Evolutionary conservation across 169 alveolate genomes (phyloP).

Genomic region (Neospora caninum): DNA sequence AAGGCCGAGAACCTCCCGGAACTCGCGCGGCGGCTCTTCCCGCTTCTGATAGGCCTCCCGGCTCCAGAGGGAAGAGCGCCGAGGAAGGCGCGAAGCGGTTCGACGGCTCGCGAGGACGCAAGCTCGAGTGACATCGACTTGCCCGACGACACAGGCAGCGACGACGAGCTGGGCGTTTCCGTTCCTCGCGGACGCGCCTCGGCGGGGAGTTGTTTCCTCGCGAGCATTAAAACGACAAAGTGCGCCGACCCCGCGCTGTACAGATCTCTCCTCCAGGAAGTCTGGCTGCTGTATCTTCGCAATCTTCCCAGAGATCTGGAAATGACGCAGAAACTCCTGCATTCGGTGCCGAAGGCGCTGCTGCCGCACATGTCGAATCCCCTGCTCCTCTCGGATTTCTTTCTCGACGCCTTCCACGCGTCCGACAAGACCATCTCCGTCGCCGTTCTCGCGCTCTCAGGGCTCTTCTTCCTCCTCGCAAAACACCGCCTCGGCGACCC

Average conservation of each 20-base stretch:
- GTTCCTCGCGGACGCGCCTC: neutral
- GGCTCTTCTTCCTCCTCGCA: conserved; percentile 56
- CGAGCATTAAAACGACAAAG: neutral
- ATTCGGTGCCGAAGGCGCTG: neutral
- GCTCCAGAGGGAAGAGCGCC: neutral
- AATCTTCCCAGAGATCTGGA: neutral
- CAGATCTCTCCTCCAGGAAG: conserved; percentile 20
- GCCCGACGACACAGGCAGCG: neutral
- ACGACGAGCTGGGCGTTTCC: neutral
- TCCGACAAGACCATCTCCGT: neutral
- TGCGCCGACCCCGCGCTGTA: neutral
- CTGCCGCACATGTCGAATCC: conserved; percentile 62
- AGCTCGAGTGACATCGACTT: neutral
- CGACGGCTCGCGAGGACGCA: neutral
- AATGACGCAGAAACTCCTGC: conserved; percentile 27
- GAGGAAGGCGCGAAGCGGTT: neutral
- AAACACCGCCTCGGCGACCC: conserved; percentile 66
- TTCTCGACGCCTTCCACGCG: conserved; percentile 35
- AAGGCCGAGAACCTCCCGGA: neutral
- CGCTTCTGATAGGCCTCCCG: neutral
- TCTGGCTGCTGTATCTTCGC: conserved; percentile 60
- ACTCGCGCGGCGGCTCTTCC: neutral
- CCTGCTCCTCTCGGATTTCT: conserved; percentile 51
- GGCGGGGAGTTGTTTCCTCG: neutral
- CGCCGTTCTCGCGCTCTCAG: conserved; percentile 55